phyloP scores from a whole-genome alignment of 2,329 filamentous ascomycete species.

The Calonectria hongkongensis region DNA sequence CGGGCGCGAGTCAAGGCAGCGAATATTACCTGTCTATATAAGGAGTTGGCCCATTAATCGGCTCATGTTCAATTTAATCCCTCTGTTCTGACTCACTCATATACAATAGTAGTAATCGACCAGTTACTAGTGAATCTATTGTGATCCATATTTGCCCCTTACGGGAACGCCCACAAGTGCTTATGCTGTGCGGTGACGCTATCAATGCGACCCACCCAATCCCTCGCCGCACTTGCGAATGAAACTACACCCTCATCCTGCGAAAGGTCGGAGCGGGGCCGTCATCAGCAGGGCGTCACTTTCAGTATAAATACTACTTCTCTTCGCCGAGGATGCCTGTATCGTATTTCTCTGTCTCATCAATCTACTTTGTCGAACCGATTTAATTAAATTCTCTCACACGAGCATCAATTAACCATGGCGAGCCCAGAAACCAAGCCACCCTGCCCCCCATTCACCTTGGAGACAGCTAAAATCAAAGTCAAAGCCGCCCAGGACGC shows the following conservation, averaged over 20 bases:
- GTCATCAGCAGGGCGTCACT: neutral
- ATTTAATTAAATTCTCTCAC: neutral
- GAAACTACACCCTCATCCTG: neutral
- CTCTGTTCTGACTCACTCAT: neutral
- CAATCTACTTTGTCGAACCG: neutral
- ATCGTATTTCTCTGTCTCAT: neutral
- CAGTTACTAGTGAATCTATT: neutral
- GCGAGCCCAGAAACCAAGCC: slow-evolving; percentile 47
- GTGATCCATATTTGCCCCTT: neutral
- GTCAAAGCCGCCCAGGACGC: slow-evolving; percentile 89
- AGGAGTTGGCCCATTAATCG: neutral
- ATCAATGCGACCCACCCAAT: slow-evolving; percentile 5
- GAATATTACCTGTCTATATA: neutral
- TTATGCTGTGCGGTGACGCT: neutral
- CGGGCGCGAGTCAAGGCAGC: neutral
- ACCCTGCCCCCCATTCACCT: slow-evolving; percentile 83
- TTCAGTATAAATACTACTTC: neutral
- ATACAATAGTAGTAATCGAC: neutral
- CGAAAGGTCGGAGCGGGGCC: neutral
- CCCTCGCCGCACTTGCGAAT: neutral
- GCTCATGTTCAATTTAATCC: neutral
- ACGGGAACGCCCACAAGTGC: neutral
- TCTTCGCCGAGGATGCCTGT: neutral
- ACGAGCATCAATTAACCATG: neutral
- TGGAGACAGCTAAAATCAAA: slow-evolving; percentile 81